phyloP scores from a whole-genome alignment of 768 basidiomycete genomes.

The Psilocybe tampanensis region DNA sequence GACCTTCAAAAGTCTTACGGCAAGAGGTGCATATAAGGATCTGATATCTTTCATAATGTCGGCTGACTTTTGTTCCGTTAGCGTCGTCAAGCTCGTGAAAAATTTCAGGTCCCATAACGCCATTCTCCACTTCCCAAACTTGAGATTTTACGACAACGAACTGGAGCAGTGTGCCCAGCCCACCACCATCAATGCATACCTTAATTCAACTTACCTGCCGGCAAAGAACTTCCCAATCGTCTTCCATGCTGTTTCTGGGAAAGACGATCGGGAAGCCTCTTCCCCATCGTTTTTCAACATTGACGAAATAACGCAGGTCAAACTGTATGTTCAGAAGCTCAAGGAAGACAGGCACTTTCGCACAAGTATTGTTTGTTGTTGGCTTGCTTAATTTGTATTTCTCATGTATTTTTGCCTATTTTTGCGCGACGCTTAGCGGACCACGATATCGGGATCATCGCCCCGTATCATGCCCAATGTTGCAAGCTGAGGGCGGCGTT shows the following conservation, averaged over 20 bases:
- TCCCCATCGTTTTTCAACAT: constrained; percentile 78
- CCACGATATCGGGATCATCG: constrained; percentile 59
- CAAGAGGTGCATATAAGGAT: constrained; percentile 13
- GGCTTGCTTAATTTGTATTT: neutral
- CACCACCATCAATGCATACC: constrained; percentile 39
- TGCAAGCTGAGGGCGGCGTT: constrained; percentile 46
- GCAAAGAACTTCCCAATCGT: constrained; percentile 57
- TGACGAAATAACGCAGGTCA: constrained; percentile 57
- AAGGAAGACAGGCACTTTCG: constrained; percentile 35
- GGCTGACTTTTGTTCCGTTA: constrained; percentile 22
- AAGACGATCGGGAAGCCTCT: constrained; percentile 64
- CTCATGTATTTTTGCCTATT: too few species aligned
- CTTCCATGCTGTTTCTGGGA: constrained; percentile 61
- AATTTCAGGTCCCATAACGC: constrained; percentile 68
- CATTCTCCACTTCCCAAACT: constrained; percentile 65
- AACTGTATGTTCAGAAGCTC: constrained; percentile 45
- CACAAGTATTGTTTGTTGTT: constrained; percentile 40
- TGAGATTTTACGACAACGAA: constrained; percentile 58
- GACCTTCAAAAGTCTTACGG: constrained; percentile 28
- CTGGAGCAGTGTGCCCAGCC: constrained; percentile 49
- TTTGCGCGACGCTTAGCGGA: constrained; percentile 36
- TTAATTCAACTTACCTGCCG: constrained; percentile 43
- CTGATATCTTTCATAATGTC: constrained; percentile 3
- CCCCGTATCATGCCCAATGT: constrained; percentile 66
- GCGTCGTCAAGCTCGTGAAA: constrained; percentile 62